These are phyloP conservation scores for Talaromyces marneffei DNA, from an alignment of 2,329 filamentous ascomycete genomes.

Conservation along the genomic window DNA sequence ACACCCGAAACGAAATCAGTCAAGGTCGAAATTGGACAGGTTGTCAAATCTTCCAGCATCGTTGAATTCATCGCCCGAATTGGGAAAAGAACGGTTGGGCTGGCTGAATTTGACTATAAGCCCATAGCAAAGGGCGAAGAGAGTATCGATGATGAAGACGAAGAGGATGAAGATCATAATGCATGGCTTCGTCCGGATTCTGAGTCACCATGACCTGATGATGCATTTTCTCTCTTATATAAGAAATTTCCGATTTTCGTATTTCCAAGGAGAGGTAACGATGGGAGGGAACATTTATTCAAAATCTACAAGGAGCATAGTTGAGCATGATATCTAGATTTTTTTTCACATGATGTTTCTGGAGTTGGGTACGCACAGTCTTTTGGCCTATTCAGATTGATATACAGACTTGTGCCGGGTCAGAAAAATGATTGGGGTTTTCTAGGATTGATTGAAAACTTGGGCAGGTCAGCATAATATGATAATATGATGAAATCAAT, in stretches of 20 bases:
- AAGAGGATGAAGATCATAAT: neutral
- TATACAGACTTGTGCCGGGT: neutral
- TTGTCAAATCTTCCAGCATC: neutral
- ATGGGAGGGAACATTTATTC: neutral
- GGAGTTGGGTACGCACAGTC: neutral
- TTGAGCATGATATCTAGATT: neutral
- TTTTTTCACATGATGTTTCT: neutral
- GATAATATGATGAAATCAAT: neutral
- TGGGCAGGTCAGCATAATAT: neutral
- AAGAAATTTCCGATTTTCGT: neutral
- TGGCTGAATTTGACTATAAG: neutral
- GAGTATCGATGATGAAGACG: neutral
- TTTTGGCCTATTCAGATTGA: neutral
- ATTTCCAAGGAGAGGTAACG: neutral
- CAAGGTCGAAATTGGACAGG: conserved; percentile 5
- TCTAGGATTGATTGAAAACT: no score
- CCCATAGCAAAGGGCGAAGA: neutral
- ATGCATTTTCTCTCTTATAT: neutral
- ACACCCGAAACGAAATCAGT: neutral
- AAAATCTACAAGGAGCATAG: neutral
- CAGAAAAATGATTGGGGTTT: neutral
- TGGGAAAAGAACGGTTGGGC: neutral
- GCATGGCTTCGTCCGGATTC: neutral
- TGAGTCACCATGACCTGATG: neutral
- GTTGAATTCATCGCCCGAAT: conserved; percentile 5